Base-by-base conservation (phyloP, 1,284 basidiomycete genomes). In the Ganoderma multipileum region DNA sequence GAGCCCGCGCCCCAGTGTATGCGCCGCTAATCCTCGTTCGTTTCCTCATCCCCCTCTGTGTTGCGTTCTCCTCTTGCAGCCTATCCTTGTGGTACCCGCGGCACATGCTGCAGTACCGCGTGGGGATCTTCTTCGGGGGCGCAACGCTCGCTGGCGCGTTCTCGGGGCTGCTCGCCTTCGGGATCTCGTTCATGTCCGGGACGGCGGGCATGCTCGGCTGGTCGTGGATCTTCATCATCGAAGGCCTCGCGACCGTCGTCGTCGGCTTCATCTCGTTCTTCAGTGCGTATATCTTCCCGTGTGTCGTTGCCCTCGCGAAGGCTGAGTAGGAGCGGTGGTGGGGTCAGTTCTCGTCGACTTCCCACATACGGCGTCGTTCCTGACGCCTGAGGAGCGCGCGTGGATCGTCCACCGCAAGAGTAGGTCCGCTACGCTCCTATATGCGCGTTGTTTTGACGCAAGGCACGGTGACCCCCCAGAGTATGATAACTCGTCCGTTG, bases 341-440 rank as follows among this genome's bases (percentile, higher is more conserved):
- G 72, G 84, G 65, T 23, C 41, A 85, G 83, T 88, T 30, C 73
- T 91, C 68, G 86, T 89, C 18, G 89, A 91, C 73, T 88, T 88
- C 72, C 89, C 89, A 0, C 76, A 73, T 6, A 88, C 86, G 0
- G 89, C 88, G 0, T 79, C 71, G 20, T 91, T 90, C 78, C 77
- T 91, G 14, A 89, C 87, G 0, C 84, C 83, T 0, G 88, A 89
- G 70, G 89, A 91, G 73, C 83, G 84, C 6, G 80, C 86, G 0
- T 91, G 83, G 74, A 80, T 91, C 20, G 78, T 91, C n/a, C 86
- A 85, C 81, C 86, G 81, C 71, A 91, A 91, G 79, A 90, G 90
- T 87, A 41, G 8, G 71, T 52, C 18, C 38, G 2, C 28, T 5
- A 64, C 57, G 81, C 72, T 18, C 11, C 8, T 58, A 7, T 55